Percentiles rank a stretch among this genome's conserved stretches.
Evolutionary conservation across 2,329 filamentous ascomycete species (phyloP).

Genomic region (Intubia oerlemansii): DNA sequence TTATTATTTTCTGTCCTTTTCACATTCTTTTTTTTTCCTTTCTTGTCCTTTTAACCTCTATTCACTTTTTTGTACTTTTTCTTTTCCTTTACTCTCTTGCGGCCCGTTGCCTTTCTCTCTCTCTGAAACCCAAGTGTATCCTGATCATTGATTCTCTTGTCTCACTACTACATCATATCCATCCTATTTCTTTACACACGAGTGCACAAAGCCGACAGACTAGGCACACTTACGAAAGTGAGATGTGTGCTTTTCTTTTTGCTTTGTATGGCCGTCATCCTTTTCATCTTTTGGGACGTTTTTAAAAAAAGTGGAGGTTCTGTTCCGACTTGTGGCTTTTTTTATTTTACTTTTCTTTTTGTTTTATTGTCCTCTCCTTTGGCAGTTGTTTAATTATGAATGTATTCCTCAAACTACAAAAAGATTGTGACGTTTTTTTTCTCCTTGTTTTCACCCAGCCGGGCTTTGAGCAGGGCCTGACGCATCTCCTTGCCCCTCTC

Average conservation of each 20-base stretch:
- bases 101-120: no score
- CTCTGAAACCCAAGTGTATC: constrained; percentile 1
- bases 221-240: no score
- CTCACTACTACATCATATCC: no score
- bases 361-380: constrained; percentile 1
- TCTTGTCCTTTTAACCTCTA: background rate
- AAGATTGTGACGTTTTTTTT: no score
- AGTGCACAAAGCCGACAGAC: no score
- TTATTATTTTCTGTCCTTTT: constrained; percentile 1
- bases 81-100: constrained; percentile 2
- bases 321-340: constrained; percentile 3
- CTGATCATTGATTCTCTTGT: background rate
- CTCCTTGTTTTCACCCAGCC: no score
- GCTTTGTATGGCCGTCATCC: background rate
- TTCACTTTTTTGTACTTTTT: constrained; percentile 1
- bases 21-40: constrained; percentile 9
- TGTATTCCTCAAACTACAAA: no score
- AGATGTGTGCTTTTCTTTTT: background rate
- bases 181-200: no score
- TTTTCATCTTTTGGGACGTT: background rate
- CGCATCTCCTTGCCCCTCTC: background rate
- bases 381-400: constrained; percentile 9
- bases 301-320: no score
- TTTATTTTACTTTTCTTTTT: constrained; percentile 9
- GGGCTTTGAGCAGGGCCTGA: background rate